Conservation (phyloP, 257 asterid genomes). For the Sherardia arvensis region DNA sequence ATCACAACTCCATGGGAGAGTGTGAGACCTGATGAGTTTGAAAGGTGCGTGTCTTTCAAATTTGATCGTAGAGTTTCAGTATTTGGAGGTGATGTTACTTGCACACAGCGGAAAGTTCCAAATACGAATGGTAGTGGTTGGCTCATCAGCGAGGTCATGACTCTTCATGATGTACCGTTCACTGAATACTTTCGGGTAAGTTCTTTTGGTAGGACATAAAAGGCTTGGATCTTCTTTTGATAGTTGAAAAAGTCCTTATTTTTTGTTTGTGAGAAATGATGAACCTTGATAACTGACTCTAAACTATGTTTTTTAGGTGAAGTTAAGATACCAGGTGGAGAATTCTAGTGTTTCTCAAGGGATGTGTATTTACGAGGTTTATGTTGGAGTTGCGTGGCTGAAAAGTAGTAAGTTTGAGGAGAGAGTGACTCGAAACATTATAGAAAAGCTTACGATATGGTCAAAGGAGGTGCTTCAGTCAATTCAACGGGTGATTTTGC, state of each 20-base stretch:
- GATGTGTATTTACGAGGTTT: slow-evolving; percentile 49
- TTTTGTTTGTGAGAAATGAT: neutral
- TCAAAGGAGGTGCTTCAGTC: slow-evolving; percentile 44
- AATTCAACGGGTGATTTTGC: slow-evolving; percentile 46
- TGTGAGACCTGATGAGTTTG: slow-evolving; percentile 27
- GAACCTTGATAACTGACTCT: neutral
- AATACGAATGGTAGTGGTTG: slow-evolving; percentile 41
- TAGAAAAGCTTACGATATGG: slow-evolving; percentile 43
- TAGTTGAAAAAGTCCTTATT: no score
- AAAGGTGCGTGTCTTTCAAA: slow-evolving; percentile 57
- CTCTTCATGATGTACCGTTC: slow-evolving; percentile 62
- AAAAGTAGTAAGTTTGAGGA: slow-evolving; percentile 52
- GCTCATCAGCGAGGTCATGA: slow-evolving; percentile 56
- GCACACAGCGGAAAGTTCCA: slow-evolving; percentile 54
- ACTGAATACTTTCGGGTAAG: slow-evolving; percentile 67
- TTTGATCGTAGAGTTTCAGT: slow-evolving; percentile 55
- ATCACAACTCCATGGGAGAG: slow-evolving; percentile 53
- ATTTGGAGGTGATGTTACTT: slow-evolving; percentile 75
- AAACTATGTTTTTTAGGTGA: slow-evolving; percentile 39
- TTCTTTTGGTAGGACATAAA: neutral
- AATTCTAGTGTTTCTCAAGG: slow-evolving; percentile 29
- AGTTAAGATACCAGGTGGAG: slow-evolving; percentile 47
- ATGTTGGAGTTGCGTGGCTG: slow-evolving; percentile 67
- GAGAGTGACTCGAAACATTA: slow-evolving; percentile 52
- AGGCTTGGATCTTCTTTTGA: neutral